These are phyloP conservation scores for Blastocystis sp. DNA, from an alignment of 352 stramenopile species.

Conservation along the genomic window DNA sequence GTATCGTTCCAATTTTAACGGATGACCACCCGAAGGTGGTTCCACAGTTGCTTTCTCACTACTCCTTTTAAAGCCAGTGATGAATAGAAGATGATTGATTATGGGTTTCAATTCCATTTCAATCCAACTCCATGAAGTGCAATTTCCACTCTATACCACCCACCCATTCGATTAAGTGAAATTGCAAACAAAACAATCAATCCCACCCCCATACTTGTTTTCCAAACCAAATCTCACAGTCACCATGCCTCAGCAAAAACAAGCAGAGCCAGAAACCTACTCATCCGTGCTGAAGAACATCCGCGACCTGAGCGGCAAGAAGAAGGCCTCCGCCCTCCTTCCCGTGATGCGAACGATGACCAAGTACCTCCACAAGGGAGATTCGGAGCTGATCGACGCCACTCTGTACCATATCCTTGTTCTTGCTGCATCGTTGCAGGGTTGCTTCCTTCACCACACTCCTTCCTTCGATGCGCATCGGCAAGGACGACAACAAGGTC, in stretches of 20 bases:
- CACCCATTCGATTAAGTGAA: no score
- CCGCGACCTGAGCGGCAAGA: background rate
- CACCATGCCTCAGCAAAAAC: background rate
- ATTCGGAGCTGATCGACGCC: slow-evolving; percentile 13
- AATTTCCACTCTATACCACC: no score
- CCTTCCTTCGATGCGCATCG: background rate
- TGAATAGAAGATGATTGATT: no score
- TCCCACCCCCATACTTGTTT: no score
- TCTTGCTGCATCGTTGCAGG: background rate
- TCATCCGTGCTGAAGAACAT: slow-evolving; percentile 48
- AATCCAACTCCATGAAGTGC: no score
- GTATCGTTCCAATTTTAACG: slow-evolving; percentile 78
- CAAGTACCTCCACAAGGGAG: slow-evolving; percentile 42
- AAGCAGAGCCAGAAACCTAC: slow-evolving; percentile 15
- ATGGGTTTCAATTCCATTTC: no score
- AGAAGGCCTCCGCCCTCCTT: slow-evolving; percentile 53
- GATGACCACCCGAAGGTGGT: slow-evolving; percentile 70
- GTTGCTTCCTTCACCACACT: background rate
- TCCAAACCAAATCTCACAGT: background rate
- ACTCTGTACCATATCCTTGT: slow-evolving; percentile 20
- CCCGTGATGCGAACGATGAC: slow-evolving; percentile 55
- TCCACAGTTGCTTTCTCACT: background rate
- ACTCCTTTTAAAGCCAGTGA: no score
- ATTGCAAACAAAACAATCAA: no score
- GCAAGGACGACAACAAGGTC: slow-evolving; percentile 55